Conservation (phyloP, 352 stramenopile genomes). For the Phytophthora melonis region DNA sequence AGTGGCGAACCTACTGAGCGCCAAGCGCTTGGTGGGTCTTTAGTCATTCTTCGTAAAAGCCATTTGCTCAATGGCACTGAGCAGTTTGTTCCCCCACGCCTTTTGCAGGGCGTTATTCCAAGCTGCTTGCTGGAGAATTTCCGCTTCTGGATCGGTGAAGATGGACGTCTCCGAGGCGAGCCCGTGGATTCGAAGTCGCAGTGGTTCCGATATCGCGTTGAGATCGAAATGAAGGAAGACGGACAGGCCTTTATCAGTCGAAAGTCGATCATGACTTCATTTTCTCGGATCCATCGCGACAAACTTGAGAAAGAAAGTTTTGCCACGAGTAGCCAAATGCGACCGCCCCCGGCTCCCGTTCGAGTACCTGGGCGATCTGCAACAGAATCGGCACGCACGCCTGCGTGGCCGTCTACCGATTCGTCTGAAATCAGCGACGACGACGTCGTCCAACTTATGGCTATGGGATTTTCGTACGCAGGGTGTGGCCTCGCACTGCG, state of each 20-base stretch:
- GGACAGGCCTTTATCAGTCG: slow-evolving; percentile 62
- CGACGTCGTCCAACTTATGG: slow-evolving; percentile 90
- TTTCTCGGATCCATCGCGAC: slow-evolving; percentile 61
- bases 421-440: slow-evolving; percentile 69
- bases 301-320: slow-evolving; percentile 30
- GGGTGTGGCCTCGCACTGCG: slow-evolving; percentile 75
- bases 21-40: slow-evolving; percentile 72
- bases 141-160: slow-evolving; percentile 97
- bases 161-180: slow-evolving; percentile 96
- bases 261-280: slow-evolving; percentile 75
- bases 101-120: slow-evolving; percentile 95
- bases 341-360: slow-evolving; percentile 58
- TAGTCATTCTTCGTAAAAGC: slow-evolving; percentile 92
- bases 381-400: slow-evolving; percentile 13
- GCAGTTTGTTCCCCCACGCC: slow-evolving; percentile 91
- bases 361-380: slow-evolving; percentile 9
- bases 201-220: slow-evolving; percentile 89
- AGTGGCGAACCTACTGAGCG: slow-evolving; percentile 76
- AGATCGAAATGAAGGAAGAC: slow-evolving; percentile 65
- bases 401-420: slow-evolving; percentile 14
- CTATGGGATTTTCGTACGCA: slow-evolving; percentile 91
- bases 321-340: slow-evolving; percentile 31
- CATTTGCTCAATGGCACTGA: slow-evolving; percentile 74
- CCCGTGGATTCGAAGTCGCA: slow-evolving; percentile 88
- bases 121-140: slow-evolving; percentile 96